Percentiles rank a stretch among this genome's conserved stretches.
phyloP scores from a whole-genome alignment of 805 yeast species.

The Metschnikowia lochheadii region DNA sequence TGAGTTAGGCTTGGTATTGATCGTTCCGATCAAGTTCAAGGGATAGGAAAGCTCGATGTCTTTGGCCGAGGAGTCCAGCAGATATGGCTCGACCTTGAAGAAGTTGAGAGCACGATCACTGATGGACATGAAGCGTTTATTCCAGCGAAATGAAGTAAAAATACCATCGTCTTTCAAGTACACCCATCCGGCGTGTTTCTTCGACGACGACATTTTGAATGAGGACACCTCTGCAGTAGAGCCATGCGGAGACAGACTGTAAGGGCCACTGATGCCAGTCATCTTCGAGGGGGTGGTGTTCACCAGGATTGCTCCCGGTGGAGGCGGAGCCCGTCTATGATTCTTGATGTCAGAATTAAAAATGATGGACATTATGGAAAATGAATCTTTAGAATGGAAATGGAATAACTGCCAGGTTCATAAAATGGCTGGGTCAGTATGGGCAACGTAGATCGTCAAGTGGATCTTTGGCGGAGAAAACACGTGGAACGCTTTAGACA shows the following conservation, averaged over 20 bases:
- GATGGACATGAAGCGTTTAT: conserved; percentile 75
- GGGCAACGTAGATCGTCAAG: background rate
- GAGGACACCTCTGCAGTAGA: conserved; percentile 5
- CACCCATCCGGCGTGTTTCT: conserved; percentile 72
- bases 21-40: conserved; percentile 32
- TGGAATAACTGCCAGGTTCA: background rate
- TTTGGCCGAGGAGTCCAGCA: conserved; percentile 33
- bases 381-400: background rate
- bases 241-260: conserved; percentile 1
- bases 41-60: conserved; percentile 42
- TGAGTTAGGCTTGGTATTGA: conserved; percentile 57
- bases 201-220: conserved; percentile 9
- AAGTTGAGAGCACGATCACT: conserved; percentile 72
- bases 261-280: background rate
- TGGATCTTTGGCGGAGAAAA: background rate
- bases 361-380: conserved; percentile 31
- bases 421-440: background rate
- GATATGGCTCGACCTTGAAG: conserved; percentile 58
- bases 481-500: background rate
- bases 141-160: conserved; percentile 85
- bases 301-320: conserved; percentile 24
- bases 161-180: conserved; percentile 87
- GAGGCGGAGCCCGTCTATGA: conserved; percentile 44
- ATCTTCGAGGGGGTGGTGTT: background rate
- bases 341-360: conserved; percentile 39